Conservation (phyloP, 768 basidiomycete genomes). For the Termitomyces sp. region DNA sequence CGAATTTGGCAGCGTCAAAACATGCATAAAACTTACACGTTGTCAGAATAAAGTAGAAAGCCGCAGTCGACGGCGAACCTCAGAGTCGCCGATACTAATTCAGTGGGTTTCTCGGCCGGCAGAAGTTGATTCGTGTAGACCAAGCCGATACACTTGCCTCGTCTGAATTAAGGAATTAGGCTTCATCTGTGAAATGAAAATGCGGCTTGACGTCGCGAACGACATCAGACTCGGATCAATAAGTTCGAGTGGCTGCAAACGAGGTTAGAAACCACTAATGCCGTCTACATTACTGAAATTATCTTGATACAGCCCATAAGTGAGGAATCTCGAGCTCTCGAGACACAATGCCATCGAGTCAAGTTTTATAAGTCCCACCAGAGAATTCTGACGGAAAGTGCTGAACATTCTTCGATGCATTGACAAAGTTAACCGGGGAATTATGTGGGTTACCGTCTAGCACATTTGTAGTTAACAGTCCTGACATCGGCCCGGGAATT, state of each 20-base stretch:
- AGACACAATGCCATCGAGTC: background rate
- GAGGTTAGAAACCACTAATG: background rate
- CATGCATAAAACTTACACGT: background rate
- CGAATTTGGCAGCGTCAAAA: slow-evolving; percentile 1
- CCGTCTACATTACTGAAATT: too few relatives aligned
- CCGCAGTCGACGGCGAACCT: too few relatives aligned
- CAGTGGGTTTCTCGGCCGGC: background rate
- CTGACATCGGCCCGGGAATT: background rate
- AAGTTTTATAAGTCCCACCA: too few relatives aligned
- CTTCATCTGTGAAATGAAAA: background rate
- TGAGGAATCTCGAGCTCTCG: too few relatives aligned
- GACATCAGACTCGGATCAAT: too few relatives aligned
- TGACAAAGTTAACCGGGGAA: background rate
- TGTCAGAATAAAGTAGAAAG: background rate
- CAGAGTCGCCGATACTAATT: background rate
- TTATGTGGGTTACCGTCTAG: background rate
- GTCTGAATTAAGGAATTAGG: background rate
- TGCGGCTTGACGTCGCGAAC: background rate
- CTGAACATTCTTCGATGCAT: background rate
- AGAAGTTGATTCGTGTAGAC: background rate
- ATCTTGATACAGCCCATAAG: too few relatives aligned
- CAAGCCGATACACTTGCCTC: background rate
- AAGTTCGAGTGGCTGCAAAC: background rate
- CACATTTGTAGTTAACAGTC: background rate
- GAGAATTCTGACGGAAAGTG: background rate